A percentile compares a stretch with the other conserved stretches of the same genome.
Conservation (phyloP, 2,329 filamentous ascomycete species). For the Claviceps sp. region DNA sequence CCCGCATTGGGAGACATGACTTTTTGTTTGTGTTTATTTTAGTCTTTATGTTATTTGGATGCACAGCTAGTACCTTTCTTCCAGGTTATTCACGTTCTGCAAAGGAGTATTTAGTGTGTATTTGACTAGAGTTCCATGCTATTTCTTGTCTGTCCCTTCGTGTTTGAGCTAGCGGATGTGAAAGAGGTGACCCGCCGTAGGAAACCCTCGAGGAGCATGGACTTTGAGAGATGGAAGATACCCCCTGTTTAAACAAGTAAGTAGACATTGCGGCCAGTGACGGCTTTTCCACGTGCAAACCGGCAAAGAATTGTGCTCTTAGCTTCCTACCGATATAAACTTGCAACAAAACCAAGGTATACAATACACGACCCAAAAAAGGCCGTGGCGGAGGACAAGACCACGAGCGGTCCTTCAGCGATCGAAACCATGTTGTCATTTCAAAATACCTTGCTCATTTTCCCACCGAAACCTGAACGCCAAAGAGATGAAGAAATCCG, state of each 20-base stretch:
- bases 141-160: background rate
- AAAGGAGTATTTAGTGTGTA: too few species aligned
- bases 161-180: background rate
- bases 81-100: background rate
- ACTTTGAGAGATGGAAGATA: background rate
- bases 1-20: background rate
- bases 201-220: background rate
- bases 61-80: background rate
- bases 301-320: background rate
- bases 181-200: background rate
- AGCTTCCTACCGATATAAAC: background rate
- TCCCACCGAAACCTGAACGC: slow-evolving; percentile 15
- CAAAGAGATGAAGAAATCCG: slow-evolving; percentile 14
- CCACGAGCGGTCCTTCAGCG: too few species aligned
- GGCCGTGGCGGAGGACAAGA: too few species aligned
- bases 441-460: background rate
- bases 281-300: background rate
- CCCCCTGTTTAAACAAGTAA: slow-evolving; percentile 5
- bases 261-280: slow-evolving; percentile 5
- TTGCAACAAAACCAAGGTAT: background rate
- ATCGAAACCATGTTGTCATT: background rate
- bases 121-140: background rate
- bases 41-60: background rate
- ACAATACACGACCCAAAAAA: too few species aligned
- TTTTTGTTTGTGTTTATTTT: background rate